Conservation (phyloP, 176 grass and related monocot species). For the Oryza brachyantha region DNA sequence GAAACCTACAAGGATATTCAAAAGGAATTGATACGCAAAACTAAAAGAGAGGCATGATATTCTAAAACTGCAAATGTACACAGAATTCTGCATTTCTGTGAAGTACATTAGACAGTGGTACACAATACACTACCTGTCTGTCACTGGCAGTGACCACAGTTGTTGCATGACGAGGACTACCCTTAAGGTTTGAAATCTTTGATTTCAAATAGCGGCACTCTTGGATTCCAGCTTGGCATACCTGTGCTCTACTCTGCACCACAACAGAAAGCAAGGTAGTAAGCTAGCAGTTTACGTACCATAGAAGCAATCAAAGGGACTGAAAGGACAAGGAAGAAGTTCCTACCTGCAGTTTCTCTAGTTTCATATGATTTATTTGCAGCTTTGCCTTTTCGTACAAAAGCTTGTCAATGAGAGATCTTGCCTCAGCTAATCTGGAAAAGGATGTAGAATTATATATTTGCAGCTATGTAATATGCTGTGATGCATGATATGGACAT, state of each 20-base stretch:
- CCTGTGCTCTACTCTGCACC: slow-evolving; percentile 55
- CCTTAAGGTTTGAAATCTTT: slow-evolving; percentile 55
- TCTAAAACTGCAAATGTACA: slow-evolving; percentile 13
- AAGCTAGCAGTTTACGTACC: slow-evolving; percentile 28
- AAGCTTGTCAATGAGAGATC: slow-evolving; percentile 65
- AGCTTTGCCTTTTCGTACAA: slow-evolving; percentile 63
- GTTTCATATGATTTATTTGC: slow-evolving; percentile 69
- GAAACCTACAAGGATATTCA: neutral
- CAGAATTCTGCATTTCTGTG: neutral
- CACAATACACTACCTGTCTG: too few species aligned
- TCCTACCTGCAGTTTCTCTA: slow-evolving; percentile 64
- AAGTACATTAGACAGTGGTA: neutral
- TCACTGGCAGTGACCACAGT: slow-evolving; percentile 22
- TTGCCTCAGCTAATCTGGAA: slow-evolving; percentile 61
- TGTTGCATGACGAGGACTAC: slow-evolving; percentile 16
- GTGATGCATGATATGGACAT: slow-evolving; percentile 3
- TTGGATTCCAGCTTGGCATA: slow-evolving; percentile 39
- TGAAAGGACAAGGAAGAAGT: slow-evolving; percentile 19
- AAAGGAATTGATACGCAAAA: slow-evolving; percentile 15
- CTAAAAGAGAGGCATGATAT: neutral
- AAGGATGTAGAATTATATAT: slow-evolving; percentile 9
- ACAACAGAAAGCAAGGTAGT: slow-evolving; percentile 22
- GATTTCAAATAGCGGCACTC: slow-evolving; percentile 73
- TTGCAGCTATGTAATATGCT: neutral
- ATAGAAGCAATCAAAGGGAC: slow-evolving; percentile 16